phyloP scores from a whole-genome alignment of 148 eudicot species.

The Gaultheria prostrata region DNA sequence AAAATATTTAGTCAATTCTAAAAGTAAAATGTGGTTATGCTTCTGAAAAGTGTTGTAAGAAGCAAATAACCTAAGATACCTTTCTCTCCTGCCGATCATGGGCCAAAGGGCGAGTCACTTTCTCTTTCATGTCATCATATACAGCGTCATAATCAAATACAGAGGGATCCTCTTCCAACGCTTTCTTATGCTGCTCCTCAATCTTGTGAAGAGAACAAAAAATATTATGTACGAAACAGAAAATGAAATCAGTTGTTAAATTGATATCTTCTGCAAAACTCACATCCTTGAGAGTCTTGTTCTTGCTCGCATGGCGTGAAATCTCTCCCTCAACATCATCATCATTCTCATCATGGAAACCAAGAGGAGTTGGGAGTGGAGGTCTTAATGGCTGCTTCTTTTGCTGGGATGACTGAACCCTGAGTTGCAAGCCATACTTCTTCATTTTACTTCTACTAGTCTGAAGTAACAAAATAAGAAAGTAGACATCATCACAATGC shows the following conservation, averaged over 20 bases:
- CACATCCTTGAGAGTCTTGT: constrained; percentile 70
- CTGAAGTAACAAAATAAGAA: constrained; percentile 6
- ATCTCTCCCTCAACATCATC: constrained; percentile 75
- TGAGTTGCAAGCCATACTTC: constrained; percentile 73
- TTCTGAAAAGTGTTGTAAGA: constrained; percentile 11
- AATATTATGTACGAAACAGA: neutral
- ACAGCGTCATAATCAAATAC: constrained; percentile 92
- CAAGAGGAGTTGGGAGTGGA: constrained; percentile 42
- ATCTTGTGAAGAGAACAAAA: constrained; percentile 34
- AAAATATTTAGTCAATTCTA: neutral
- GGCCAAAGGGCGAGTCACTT: constrained; percentile 46
- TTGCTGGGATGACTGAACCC: constrained; percentile 66
- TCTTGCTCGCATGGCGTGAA: constrained; percentile 77
- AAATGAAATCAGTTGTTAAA: neutral
- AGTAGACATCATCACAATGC: neutral
- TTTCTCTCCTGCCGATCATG: constrained; percentile 72
- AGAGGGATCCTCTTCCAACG: constrained; percentile 87
- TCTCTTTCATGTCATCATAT: constrained; percentile 79
- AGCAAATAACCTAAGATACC: constrained; percentile 32
- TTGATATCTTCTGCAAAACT: constrained; percentile 15
- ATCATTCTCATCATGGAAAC: constrained; percentile 61
- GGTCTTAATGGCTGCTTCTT: constrained; percentile 48
- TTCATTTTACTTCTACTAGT: constrained; percentile 23
- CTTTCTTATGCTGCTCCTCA: constrained; percentile 92
- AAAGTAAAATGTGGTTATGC: neutral